Conservation (phyloP, 345 rosid genomes). For the Nephelium lappaceum region DNA sequence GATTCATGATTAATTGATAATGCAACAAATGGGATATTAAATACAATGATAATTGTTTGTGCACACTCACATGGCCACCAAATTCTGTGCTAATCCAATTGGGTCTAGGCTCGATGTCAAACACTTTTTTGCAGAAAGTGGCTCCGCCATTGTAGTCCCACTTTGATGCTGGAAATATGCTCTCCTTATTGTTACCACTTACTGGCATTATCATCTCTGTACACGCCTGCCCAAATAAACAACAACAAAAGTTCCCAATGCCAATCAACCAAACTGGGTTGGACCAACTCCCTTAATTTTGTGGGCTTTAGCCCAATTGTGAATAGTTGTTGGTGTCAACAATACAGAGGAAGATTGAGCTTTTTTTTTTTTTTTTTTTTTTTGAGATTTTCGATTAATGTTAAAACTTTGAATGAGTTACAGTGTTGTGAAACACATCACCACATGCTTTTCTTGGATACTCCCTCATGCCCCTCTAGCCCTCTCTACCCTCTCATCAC, state of each 20-base stretch:
- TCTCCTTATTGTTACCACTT: slow-evolving; percentile 32
- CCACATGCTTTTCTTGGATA: slow-evolving; percentile 3
- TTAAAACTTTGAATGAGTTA: too few relatives aligned
- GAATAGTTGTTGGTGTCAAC: too few relatives aligned
- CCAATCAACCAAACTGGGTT: too few relatives aligned
- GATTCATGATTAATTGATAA: too few relatives aligned
- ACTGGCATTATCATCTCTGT: slow-evolving; percentile 66
- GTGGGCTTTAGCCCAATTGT: too few relatives aligned
- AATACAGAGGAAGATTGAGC: too few relatives aligned
- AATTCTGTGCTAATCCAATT: slow-evolving; percentile 53
- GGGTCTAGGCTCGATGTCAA: slow-evolving; percentile 42
- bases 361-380: too few relatives aligned
- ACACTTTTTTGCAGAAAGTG: slow-evolving; percentile 9
- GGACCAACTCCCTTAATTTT: too few relatives aligned
- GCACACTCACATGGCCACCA: slow-evolving; percentile 53
- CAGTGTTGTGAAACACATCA: too few relatives aligned
- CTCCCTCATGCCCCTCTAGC: slow-evolving; percentile 1
- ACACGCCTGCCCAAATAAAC: slow-evolving; percentile 48
- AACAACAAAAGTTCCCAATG: background rate
- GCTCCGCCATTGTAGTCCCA: slow-evolving; percentile 32
- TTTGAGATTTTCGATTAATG: too few relatives aligned
- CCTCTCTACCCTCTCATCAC: background rate
- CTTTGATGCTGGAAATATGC: slow-evolving; percentile 47
- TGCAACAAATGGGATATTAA: too few relatives aligned
- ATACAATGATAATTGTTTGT: too few relatives aligned